Conservation (phyloP, 2,329 filamentous ascomycete species). For the Aspergillus pseudoviridinutans region DNA sequence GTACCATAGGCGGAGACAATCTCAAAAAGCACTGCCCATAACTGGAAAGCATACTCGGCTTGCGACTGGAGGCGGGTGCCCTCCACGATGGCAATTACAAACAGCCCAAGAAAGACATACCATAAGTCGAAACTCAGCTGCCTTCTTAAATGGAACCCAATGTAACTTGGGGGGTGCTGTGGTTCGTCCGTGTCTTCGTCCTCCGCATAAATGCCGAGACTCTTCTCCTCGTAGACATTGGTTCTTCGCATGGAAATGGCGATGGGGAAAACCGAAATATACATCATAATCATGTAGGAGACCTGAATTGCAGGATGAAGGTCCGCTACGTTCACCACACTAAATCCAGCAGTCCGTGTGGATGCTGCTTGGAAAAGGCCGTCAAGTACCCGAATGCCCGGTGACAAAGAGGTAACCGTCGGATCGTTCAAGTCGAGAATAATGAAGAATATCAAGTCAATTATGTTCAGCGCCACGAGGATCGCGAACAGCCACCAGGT, state of each 20-base stretch:
- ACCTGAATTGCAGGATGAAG: slow-evolving; percentile 91
- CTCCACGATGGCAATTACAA: slow-evolving; percentile 87
- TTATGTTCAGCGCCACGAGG: slow-evolving; percentile 71
- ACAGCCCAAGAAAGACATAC: slow-evolving; percentile 92
- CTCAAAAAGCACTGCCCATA: slow-evolving; percentile 74
- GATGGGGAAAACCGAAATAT: slow-evolving; percentile 94
- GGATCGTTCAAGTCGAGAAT: slow-evolving; percentile 79
- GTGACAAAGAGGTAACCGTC: slow-evolving; percentile 63
- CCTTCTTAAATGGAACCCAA: slow-evolving; percentile 83
- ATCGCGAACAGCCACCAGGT: slow-evolving; percentile 97
- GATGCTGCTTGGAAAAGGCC: slow-evolving; percentile 87
- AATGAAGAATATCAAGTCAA: slow-evolving; percentile 88
- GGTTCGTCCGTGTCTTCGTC: slow-evolving; percentile 50
- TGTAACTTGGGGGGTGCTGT: slow-evolving; percentile 69
- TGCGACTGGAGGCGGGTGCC: slow-evolving; percentile 63
- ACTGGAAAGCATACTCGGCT: slow-evolving; percentile 57
- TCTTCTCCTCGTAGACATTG: slow-evolving; percentile 88
- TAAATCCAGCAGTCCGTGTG: slow-evolving; percentile 87
- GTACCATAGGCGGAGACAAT: slow-evolving; percentile 90
- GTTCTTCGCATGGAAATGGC: slow-evolving; percentile 91
- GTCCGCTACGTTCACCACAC: slow-evolving; percentile 69
- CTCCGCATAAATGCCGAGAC: slow-evolving; percentile 60
- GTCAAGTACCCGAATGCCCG: slow-evolving; percentile 73
- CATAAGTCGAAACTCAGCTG: slow-evolving; percentile 97
- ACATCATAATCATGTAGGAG: slow-evolving; percentile 98